A percentile compares a stretch with the other conserved stretches of the same genome.
Conservation (phyloP, 768 basidiomycete genomes). For the Russula griseocarnosa region DNA sequence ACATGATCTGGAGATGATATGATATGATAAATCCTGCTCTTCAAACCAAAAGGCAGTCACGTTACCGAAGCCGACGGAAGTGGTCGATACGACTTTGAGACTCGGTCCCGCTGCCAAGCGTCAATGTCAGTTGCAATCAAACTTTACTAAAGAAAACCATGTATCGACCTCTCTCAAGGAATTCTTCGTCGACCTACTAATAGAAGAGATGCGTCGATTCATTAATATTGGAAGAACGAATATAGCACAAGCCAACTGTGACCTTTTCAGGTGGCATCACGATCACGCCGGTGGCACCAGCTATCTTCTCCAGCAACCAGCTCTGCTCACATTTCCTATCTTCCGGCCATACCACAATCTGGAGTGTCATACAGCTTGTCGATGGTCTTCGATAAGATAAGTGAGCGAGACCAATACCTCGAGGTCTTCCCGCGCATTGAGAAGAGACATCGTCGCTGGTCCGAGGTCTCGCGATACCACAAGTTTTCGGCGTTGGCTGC, state of each 20-base stretch:
- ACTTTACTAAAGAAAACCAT: background rate
- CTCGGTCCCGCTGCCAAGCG: slow-evolving; percentile 58
- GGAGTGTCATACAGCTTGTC: background rate
- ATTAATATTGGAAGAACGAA: slow-evolving; percentile 12
- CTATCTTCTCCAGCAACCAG: slow-evolving; percentile 72
- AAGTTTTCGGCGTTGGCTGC: slow-evolving; percentile 37
- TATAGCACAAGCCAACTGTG: slow-evolving; percentile 5
- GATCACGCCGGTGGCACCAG: slow-evolving; percentile 55
- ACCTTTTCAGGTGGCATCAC: slow-evolving; percentile 69
- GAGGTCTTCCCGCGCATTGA: slow-evolving; percentile 47
- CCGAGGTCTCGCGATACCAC: slow-evolving; percentile 61
- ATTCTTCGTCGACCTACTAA: slow-evolving; percentile 73
- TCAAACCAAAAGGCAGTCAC: background rate
- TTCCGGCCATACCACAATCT: slow-evolving; percentile 52
- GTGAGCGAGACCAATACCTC: slow-evolving; percentile 42
- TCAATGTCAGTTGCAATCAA: background rate
- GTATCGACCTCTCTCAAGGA: slow-evolving; percentile 52
- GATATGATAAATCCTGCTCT: background rate
- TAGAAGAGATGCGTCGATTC: background rate
- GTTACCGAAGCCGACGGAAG: slow-evolving; percentile 86
- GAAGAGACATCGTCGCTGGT: slow-evolving; percentile 56
- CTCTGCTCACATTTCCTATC: slow-evolving; percentile 52
- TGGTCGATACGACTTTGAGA: slow-evolving; percentile 83
- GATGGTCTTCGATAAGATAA: background rate
- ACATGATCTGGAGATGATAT: slow-evolving; percentile 65